Base-by-base conservation (phyloP, 306 rosid genomes). In the Begonia peltatifolia region DNA sequence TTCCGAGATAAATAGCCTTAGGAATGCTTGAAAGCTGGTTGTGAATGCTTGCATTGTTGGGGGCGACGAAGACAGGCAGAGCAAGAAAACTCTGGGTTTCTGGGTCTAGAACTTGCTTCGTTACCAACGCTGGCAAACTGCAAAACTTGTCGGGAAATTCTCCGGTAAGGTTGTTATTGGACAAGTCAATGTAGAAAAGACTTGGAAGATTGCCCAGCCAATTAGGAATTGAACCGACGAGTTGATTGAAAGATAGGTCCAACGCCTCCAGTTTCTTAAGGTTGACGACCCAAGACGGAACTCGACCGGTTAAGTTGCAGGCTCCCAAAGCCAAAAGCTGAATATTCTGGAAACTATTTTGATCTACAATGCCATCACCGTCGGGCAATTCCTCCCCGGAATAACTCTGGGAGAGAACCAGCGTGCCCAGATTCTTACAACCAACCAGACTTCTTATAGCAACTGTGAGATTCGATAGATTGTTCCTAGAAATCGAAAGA, bases 171-270 rank as follows among this genome's bases (percentile, higher is more conserved):
- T 0, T 47, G 67, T 90, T 90, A 63, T 41, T 41, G 42, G 89
- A 73, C 87, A 90, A 66, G 65, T 90, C 97, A 16, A 83, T 10
- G 75, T 90, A 86, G 77, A 90, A 90, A 58, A 90, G 83, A 56
- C 61, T 78, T 16, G 79, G 75, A 47, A 90, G 74, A 63, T 41
- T 52, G 43, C 80, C 84, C 43, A 90, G 73, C 95, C 85, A 80
- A 55, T 73, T 57, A 43, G 99, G 95, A 61, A 86, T 77, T 12
- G 84, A 20, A 58, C 95, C 95, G 6, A 66, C 66, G 14, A 90
- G 12, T 2, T 6, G 52, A 64, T 90, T 90, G 51, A 25, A 23
- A 20, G 99, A 90, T 71, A 90, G 67, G 64, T 90, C 97, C 76
- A 90, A 53, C 52, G 60, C 94, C 75, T 80, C 77, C 3, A 90